phyloP scores from a whole-genome alignment of 2,329 filamentous ascomycete genomes.

The Helotiales sp. region DNA sequence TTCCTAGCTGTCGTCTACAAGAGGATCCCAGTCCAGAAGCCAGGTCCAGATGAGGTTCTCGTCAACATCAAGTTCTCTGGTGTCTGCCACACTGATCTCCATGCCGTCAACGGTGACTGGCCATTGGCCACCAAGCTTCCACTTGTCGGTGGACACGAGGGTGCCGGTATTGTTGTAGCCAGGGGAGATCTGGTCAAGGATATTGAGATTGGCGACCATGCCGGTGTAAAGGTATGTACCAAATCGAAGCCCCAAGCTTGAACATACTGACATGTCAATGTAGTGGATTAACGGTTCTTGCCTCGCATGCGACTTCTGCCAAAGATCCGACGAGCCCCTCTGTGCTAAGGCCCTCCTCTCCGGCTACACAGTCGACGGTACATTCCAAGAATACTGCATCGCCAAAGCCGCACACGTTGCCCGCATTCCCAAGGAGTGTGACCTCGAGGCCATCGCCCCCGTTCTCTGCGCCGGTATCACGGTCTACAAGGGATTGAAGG shows the following conservation, averaged over 20 bases:
- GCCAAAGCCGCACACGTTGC: conserved; percentile 87
- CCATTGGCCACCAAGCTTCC: conserved; percentile 82
- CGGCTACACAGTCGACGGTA: conserved; percentile 90
- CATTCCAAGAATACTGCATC: conserved; percentile 91
- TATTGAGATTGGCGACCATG: conserved; percentile 81
- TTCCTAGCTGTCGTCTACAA: conserved; percentile 68
- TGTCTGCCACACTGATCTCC: conserved; percentile 87
- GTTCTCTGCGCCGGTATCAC: conserved; percentile 86
- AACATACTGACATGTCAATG: conserved; percentile 22
- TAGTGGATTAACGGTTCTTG: conserved; percentile 89
- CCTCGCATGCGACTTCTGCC: conserved; percentile 82
- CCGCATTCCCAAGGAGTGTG: conserved; percentile 76
- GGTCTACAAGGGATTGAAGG: conserved; percentile 91
- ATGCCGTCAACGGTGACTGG: conserved; percentile 89
- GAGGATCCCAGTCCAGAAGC: conserved; percentile 79
- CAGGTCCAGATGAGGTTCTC: conserved; percentile 87
- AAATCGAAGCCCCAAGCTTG: not conserved
- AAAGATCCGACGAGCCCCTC: conserved; percentile 79
- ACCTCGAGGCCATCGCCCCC: conserved; percentile 78
- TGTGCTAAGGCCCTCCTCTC: conserved; percentile 78
- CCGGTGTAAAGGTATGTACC: conserved; percentile 69
- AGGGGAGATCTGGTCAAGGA: conserved; percentile 78
- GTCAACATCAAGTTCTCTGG: conserved; percentile 90
- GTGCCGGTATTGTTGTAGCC: conserved; percentile 83
- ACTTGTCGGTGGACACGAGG: conserved; percentile 80